Evolutionary conservation across 352 stramenopile species (phyloP), one percentile per base, ranked within the genome.

Genomic region (Phytopythium ostracodes): DNA sequence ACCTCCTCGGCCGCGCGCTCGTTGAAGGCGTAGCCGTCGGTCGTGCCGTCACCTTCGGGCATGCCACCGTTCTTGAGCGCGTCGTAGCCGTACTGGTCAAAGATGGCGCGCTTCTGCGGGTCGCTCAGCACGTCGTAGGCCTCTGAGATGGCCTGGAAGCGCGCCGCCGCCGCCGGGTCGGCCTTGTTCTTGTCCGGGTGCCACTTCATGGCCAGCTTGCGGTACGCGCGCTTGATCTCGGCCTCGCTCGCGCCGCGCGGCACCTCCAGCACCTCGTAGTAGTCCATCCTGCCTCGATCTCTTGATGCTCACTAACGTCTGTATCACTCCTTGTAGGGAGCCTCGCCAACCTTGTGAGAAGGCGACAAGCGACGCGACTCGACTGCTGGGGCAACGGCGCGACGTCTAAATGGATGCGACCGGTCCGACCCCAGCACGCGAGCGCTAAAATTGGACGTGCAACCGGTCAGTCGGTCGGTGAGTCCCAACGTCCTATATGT

Each of bases 181-280:
- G 66, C 72, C 67, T 89, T 89, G 75, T 98, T 99, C 73, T 99
- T 99, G 77, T 98, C 96, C 0, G 95, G 94, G 66, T 99, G 96
- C 65, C 87, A 97, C 65, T 96, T 97, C 62, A 99, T 86, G 42
- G 91, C 92, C 53, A 98, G 81, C 71, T 96, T 93, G 63, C 94
- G 88, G 77, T 98, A 85, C 70, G 96, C 94, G 68, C 98, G 98
- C 81, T 98, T 96, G 62, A 99, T 94, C 64, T 98, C 89, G 63
- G 85, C 73, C 35, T 96, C 80, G 18, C 73, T 83, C 12, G 87
- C 82, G 52, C 85, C 77, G 57, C 87, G 84, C 24, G 84, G 66
- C 47, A 98, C 76, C 62, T 89, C 79, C 22, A 98, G 79, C 25
- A 97, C 81, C 64, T 96, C 84, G 65, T 98, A 98, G 72, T 97